A percentile compares a stretch with the other conserved stretches of the same genome.
Evolutionary conservation across 371 early-diverging fungal genomes (phyloP).

Genomic region (Actinomortierella ambigua): DNA sequence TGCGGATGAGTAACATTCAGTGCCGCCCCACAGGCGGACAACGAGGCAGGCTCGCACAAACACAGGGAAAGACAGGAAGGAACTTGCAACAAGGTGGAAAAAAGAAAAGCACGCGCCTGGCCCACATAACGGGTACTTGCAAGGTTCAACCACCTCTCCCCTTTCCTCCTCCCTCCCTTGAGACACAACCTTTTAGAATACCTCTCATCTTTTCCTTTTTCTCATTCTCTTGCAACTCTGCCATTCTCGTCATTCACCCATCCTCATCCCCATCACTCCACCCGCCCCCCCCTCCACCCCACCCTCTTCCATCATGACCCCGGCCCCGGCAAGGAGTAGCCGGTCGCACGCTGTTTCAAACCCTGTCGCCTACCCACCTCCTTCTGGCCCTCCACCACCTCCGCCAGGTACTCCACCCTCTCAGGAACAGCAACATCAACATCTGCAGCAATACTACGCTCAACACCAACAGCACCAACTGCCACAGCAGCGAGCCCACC

Average conservation of each 20-base stretch:
- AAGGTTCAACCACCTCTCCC: not conserved
- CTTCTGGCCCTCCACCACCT: conserved; percentile 21
- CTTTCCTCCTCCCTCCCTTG: not conserved
- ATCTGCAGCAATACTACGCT: conserved; percentile 10
- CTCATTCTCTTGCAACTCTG: too few relatives aligned
- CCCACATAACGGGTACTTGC: too few relatives aligned
- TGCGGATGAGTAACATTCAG: too few relatives aligned
- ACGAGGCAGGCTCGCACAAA: too few relatives aligned
- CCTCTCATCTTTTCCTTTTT: not conserved
- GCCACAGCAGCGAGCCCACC: conserved; percentile 13
- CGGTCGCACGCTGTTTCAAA: conserved; percentile 28
- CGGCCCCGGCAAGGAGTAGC: conserved; percentile 14
- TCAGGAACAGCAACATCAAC: conserved; percentile 5
- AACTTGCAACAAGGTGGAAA: too few relatives aligned
- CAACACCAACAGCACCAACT: conserved; percentile 10
- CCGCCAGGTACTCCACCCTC: conserved; percentile 5
- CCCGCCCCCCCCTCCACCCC: too few relatives aligned
- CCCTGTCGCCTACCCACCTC: conserved; percentile 15
- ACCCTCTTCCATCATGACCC: conserved; percentile 7
- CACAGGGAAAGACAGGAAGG: too few relatives aligned
- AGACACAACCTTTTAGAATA: not conserved
- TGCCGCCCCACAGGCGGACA: too few relatives aligned
- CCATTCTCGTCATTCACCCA: too few relatives aligned
- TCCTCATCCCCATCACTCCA: too few relatives aligned
- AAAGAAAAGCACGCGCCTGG: too few relatives aligned